Evolutionary conservation across 2,329 filamentous ascomycete species (phyloP), one percentile per base, ranked within the genome.

Genomic region (Hypoxylon sp.): DNA sequence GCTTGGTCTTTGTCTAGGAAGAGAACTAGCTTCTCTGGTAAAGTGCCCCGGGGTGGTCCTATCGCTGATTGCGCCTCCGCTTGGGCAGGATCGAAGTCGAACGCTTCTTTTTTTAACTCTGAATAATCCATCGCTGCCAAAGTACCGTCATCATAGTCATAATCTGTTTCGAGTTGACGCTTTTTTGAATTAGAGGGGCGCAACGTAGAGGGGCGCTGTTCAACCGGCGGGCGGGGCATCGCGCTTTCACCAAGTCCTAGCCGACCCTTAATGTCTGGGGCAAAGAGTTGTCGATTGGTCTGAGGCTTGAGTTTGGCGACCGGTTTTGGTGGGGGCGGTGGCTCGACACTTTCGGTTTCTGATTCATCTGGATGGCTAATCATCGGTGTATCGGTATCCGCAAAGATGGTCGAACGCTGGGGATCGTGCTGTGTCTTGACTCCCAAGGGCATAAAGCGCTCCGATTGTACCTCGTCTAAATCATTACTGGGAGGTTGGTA

Each of bases 101-200:
- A 89, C 0, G 81, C 79, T 69, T 89, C 83, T 2, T 78, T 76
- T 53, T 78, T 80, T 11, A 89, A 77, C 28, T 84, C 80, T 2
- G 79, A 68, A 72, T 83, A 88, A 44, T 79, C 79, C 86, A 88
- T 89, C 8, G 75, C 74, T 64, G 80, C 80, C n/a, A 89, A 78
- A 40, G 81, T 79, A 44, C 81, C 81, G 72, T 89, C 86, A 64
- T 87, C 84, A 67, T 89, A 89, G 72, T 89, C 86, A 28, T 89
- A 89, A 72, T 89, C 86, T 28, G 81, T 78, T 22, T 76, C 75
- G 50, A 72, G 70, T 18, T 67, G 65, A 24, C 74, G 73, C 61
- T 76, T 77, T 59, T 69, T 75, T 5, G 71, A 33, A 18, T 52
- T 62, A 14, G 71, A 59, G 7, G 65, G 67, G n/a, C 58, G 71